These are phyloP conservation scores for Haematococcus sp. DNA, from an alignment of 139 green algal species.

Conservation along the genomic window DNA sequence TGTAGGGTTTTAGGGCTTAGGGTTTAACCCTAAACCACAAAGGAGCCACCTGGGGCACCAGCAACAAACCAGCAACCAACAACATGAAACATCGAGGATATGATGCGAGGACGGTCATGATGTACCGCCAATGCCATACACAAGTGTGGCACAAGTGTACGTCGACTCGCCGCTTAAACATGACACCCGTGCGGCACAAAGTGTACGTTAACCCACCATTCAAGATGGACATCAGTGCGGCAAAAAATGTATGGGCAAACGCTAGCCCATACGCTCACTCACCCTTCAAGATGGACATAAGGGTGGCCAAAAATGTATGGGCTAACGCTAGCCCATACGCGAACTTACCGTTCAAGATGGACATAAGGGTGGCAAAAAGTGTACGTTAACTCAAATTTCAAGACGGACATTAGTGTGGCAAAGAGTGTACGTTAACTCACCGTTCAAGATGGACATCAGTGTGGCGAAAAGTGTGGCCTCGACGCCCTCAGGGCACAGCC, in stretches of 20 bases:
- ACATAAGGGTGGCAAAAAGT: constrained; percentile 94
- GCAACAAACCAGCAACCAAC: no score
- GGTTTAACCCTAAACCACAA: no score
- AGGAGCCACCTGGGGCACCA: no score
- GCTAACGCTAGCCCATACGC: no score
- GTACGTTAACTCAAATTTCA: not conserved
- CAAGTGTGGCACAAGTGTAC: not conserved
- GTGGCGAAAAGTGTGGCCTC: constrained; percentile 97
- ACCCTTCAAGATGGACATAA: constrained; percentile 93
- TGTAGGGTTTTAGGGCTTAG: no score
- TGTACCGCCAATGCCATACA: no score
- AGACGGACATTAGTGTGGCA: not conserved
- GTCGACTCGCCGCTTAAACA: not conserved
- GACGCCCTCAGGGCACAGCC: constrained; percentile 80
- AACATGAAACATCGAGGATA: no score
- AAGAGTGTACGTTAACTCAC: not conserved
- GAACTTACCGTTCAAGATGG: constrained; percentile 74
- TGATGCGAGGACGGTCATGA: no score
- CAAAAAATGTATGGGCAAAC: constrained; percentile 98
- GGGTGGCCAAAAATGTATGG: constrained; percentile 95
- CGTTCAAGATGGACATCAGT: constrained; percentile 93
- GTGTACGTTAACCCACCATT: constrained; percentile 58
- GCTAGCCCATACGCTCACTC: no score
- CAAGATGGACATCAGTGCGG: constrained; percentile 90
- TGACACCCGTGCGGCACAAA: not conserved